Evolutionary conservation across 129 eudicot species (phyloP).

Genomic region (Flaveria robusta): DNA sequence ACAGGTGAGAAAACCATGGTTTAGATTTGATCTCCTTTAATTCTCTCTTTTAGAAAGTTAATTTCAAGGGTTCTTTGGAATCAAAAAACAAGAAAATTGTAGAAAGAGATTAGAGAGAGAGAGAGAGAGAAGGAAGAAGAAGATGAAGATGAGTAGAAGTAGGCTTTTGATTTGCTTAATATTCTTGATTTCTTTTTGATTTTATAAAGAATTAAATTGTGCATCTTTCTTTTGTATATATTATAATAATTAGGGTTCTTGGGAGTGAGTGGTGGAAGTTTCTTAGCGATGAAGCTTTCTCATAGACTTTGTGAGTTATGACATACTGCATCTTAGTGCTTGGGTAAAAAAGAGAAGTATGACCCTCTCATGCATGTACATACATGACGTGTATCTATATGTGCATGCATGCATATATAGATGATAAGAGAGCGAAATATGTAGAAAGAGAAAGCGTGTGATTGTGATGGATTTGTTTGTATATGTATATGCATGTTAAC

Average conservation of each 20-base stretch:
- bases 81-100: conserved; percentile 42
- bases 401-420: conserved; percentile 21
- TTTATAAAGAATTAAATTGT: conserved; percentile 35
- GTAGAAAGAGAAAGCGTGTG: conserved; percentile 17
- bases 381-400: conserved; percentile 25
- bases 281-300: conserved; percentile 64
- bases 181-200: conserved; percentile 59
- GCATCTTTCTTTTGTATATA: conserved; percentile 33
- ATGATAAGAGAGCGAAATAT: neutral
- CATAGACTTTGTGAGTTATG: conserved; percentile 26
- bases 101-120: conserved; percentile 30
- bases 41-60: conserved; percentile 74
- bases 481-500: conserved; percentile 19
- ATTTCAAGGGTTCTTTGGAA: conserved; percentile 47
- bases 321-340: conserved; percentile 23
- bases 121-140: conserved; percentile 42
- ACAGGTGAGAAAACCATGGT: conserved; percentile 82
- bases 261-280: conserved; percentile 40
- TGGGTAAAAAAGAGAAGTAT: conserved; percentile 29
- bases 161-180: conserved; percentile 58
- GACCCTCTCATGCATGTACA: conserved; percentile 22
- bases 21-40: conserved; percentile 44
- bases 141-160: conserved; percentile 35
- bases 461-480: conserved; percentile 31
- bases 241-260: conserved; percentile 42